Evolutionary conservation across 1,284 basidiomycete species (phyloP).

Genomic region (Schizophyllum amplum): DNA sequence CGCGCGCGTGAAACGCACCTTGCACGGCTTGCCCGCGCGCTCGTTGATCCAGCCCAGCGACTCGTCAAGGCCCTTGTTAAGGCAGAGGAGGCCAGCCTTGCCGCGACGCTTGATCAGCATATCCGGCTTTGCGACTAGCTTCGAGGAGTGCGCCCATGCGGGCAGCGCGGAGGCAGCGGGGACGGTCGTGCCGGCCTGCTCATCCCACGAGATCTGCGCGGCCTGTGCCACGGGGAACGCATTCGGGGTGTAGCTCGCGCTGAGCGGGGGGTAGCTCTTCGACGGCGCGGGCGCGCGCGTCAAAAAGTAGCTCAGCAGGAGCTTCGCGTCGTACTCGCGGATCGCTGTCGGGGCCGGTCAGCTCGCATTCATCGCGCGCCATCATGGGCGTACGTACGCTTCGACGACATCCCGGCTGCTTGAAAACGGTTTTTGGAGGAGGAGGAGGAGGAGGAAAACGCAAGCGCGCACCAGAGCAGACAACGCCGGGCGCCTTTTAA

Average conservation of each 20-base stretch:
- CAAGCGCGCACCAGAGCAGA: slow-evolving; percentile 7
- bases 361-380: neutral
- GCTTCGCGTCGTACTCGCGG: slow-evolving; percentile 93
- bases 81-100: slow-evolving; percentile 90
- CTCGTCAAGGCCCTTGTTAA: slow-evolving; percentile 87
- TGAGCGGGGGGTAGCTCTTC: slow-evolving; percentile 35
- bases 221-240: slow-evolving; percentile 62
- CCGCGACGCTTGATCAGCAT: slow-evolving; percentile 99
- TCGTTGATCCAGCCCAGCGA: slow-evolving; percentile 84
- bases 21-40: slow-evolving; percentile 89
- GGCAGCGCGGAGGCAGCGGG: slow-evolving; percentile 49
- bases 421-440: slow-evolving; percentile 4
- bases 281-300: slow-evolving; percentile 62
- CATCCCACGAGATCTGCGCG: slow-evolving; percentile 85
- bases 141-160: slow-evolving; percentile 72
- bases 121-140: slow-evolving; percentile 93
- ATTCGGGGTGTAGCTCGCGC: slow-evolving; percentile 40
- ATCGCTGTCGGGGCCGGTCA: slow-evolving; percentile 49
- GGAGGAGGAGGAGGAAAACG: slow-evolving; percentile 10
- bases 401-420: slow-evolving; percentile 37
- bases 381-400: slow-evolving; percentile 27
- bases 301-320: slow-evolving; percentile 90
- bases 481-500: neutral
- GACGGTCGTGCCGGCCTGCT: slow-evolving; percentile 73
- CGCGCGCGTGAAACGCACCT: slow-evolving; percentile 40